Evolutionary conservation across 345 rosid species (phyloP), one percentile per base, ranked within the genome.

Genomic region (Barbarea vulgaris): DNA sequence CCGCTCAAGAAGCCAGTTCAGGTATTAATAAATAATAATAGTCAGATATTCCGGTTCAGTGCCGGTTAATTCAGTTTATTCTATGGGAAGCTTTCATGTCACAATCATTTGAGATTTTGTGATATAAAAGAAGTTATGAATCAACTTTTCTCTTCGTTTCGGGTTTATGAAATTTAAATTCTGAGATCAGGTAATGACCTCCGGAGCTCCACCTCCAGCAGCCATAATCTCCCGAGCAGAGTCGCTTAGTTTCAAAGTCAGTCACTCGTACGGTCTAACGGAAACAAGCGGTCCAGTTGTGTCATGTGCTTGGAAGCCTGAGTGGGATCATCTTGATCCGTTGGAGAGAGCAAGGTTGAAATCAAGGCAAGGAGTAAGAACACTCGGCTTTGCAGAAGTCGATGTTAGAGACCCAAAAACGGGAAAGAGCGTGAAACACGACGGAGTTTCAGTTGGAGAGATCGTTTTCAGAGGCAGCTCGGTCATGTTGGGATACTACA

Each of bases 401-500:
- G 88, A 85, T 12, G 85, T 89, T 4, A 78, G 76, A 50, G 84
- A 85, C 51, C 76, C 74, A 0, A 18, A 22, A 46, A 81, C 88
- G 0, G 83, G 82, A 4, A 75, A 77, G 55, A 82, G 84, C 10
- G 91, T 87, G 3, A 66, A 74, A 6, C 84, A 73, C 0, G 87
- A 87, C 22, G 91, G 93, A 8, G 72, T 74, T 18, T 75, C 88
- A 0, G 14, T 78, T 0, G 93, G 93, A 6, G 93, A 89, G 80
- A 65, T 89, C 1, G 81, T 85, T 64, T 47, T 87, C 30, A 80
- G 76, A 62, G 91, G 93, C 0, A 73, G 81, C 4, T 67, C 77
- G 0, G 81, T 89, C 5, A 89, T 87, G 93, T 21, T 84, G 7
- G 93, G 93, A 7, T 89, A 89, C 47, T 76, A 85, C 5, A 89